A percentile compares a stretch with the other conserved stretches of the same genome.
These are phyloP conservation scores for Begonia masoniana DNA, from an alignment of 306 rosid species.

Conservation along the genomic window DNA sequence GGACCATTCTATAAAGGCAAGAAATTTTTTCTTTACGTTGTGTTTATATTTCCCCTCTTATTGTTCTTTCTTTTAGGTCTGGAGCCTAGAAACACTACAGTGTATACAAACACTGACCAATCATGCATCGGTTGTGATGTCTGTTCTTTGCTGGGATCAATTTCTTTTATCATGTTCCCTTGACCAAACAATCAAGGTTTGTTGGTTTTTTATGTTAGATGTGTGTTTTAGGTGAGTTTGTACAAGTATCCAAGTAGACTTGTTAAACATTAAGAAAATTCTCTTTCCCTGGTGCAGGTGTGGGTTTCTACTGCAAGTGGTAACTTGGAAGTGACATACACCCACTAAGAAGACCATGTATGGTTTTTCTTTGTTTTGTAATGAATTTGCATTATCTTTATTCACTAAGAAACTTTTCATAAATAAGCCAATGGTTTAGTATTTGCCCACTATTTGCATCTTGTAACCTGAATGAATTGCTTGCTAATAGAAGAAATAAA, in stretches of 20 bases:
- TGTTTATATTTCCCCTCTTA: constrained; percentile 4
- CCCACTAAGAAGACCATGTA: constrained; percentile 82
- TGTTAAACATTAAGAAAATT: neutral
- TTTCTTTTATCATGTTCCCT: constrained; percentile 80
- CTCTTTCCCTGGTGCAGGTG: constrained; percentile 39
- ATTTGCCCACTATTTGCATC: too few species aligned
- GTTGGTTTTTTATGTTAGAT: constrained; percentile 10
- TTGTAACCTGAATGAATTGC: too few species aligned
- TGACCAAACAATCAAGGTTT: constrained; percentile 81
- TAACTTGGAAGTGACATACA: constrained; percentile 79
- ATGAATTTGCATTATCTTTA: too few species aligned
- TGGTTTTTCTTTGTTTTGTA: constrained; percentile 5
- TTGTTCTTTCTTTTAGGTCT: constrained; percentile 46
- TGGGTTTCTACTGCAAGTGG: constrained; percentile 89
- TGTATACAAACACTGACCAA: constrained; percentile 81
- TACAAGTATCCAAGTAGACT: neutral
- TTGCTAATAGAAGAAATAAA: too few species aligned
- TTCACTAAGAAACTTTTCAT: too few species aligned
- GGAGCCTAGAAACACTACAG: constrained; percentile 87
- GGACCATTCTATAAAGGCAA: constrained; percentile 78
- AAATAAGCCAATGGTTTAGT: too few species aligned
- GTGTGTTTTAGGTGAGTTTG: neutral
- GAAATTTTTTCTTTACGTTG: constrained; percentile 8
- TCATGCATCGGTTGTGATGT: constrained; percentile 90
- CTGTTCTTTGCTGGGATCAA: constrained; percentile 97